phyloP scores from a whole-genome alignment of 2,329 filamentous ascomycete genomes.

The Stachybotrys chlorohalonatus region DNA sequence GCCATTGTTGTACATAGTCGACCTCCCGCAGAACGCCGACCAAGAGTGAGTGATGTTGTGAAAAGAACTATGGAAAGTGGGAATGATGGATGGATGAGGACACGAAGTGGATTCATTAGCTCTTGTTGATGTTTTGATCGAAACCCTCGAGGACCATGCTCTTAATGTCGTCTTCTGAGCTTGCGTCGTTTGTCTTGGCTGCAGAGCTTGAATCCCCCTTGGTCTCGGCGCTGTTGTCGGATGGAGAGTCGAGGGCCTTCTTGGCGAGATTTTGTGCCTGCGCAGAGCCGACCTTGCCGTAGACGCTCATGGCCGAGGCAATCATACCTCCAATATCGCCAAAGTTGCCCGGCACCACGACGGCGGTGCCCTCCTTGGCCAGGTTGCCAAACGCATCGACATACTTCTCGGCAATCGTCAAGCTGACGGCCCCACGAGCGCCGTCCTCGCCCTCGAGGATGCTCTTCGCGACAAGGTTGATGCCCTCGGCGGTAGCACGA shows the following conservation, averaged over 20 bases:
- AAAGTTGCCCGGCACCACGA: constrained; percentile 94
- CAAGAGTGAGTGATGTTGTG: background rate
- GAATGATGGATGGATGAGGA: background rate
- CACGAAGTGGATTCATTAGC: constrained; percentile 7
- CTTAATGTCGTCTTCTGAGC: constrained; percentile 20
- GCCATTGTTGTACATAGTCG: background rate
- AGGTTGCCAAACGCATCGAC: constrained; percentile 90
- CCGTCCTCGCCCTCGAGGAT: constrained; percentile 65
- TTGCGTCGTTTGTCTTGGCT: constrained; percentile 7
- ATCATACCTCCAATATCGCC: constrained; percentile 97
- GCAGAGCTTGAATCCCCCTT: constrained; percentile 8
- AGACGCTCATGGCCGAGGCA: constrained; percentile 88
- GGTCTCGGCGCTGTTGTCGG: background rate
- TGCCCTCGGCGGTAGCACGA: constrained; percentile 74
- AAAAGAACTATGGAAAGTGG: background rate
- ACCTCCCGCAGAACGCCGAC: background rate
- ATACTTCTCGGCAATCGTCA: constrained; percentile 94
- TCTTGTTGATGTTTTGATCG: constrained; percentile 23
- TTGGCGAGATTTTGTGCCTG: constrained; percentile 61
- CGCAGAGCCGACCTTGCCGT: constrained; percentile 80
- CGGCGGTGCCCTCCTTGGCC: constrained; percentile 89
- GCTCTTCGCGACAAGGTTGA: constrained; percentile 72
- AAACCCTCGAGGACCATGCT: constrained; percentile 32
- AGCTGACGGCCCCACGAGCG: constrained; percentile 75
- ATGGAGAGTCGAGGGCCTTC: constrained; percentile 30